These are phyloP conservation scores for Aspergillus sp. DNA, from an alignment of 2,329 filamentous ascomycete genomes.

Conservation along the genomic window DNA sequence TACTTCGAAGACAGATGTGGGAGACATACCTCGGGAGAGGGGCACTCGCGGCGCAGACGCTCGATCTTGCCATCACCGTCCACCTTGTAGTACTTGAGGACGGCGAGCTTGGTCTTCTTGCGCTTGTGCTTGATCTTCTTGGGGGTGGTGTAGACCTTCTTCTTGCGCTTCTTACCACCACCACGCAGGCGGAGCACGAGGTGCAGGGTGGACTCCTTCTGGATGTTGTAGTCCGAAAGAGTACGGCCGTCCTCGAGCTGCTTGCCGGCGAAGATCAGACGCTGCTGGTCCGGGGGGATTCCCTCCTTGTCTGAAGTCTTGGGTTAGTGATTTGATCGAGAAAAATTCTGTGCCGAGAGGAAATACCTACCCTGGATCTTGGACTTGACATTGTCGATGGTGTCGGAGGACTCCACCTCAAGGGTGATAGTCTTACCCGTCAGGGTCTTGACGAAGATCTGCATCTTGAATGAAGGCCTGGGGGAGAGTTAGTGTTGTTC, in stretches of 20 bases:
- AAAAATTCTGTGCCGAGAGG: neutral
- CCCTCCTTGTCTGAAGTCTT: slow-evolving; percentile 87
- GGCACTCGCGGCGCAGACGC: slow-evolving; percentile 97
- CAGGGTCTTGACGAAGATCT: slow-evolving; percentile 63
- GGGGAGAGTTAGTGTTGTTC: slow-evolving; percentile 14
- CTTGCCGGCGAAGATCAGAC: slow-evolving; percentile 99
- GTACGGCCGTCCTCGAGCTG: slow-evolving; percentile 99
- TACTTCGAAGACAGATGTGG: neutral
- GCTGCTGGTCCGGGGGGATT: slow-evolving; percentile 98
- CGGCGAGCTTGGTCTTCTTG: slow-evolving; percentile 99
- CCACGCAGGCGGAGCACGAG: slow-evolving; percentile 96
- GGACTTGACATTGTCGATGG: slow-evolving; percentile 99
- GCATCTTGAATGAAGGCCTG: slow-evolving; percentile 49
- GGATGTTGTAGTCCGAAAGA: slow-evolving; percentile 99
- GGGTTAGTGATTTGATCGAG: neutral
- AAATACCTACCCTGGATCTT: slow-evolving; percentile 68
- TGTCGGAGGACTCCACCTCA: slow-evolving; percentile 99
- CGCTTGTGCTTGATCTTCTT: slow-evolving; percentile 99
- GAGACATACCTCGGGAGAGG: slow-evolving; percentile 73
- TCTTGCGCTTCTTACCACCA: slow-evolving; percentile 99
- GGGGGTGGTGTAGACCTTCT: slow-evolving; percentile 99
- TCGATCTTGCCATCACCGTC: slow-evolving; percentile 99
- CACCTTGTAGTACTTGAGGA: slow-evolving; percentile 99
- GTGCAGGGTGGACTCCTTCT: slow-evolving; percentile 99
- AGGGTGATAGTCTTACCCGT: slow-evolving; percentile 99